Evolutionary conservation across 257 asterid species (phyloP), one percentile per base, ranked within the genome.

Genomic region (Nemophila menziesii): DNA sequence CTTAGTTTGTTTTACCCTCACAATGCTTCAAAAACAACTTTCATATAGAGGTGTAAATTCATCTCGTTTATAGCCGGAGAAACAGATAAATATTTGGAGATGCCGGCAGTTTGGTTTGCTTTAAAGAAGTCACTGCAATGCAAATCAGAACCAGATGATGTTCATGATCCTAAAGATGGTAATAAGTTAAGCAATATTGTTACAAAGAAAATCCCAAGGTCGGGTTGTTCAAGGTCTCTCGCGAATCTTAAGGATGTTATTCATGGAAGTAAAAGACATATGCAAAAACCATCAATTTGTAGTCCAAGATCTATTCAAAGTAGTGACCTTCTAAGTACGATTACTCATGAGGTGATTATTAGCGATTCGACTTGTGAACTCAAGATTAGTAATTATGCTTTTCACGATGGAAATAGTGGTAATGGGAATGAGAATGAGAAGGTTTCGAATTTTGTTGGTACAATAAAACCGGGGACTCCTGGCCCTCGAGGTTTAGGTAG

Each of bases 221-320:
- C 89, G 4, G 95, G 95, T 7, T 87, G 95, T 50, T 87, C 97
- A 5, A 67, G 82, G 63, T 87, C 97, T 3, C 82, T 87, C 13
- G 97, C 95, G 13, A 87, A 83, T 66, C 70, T 80, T 29, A 80
- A 77, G 49, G 93, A 83, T 46, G 97, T 83, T 46, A 77, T 83
- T 43, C 87, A 85, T 20, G 97, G 95, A 38, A 87, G 97, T 78
- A 87, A 87, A 60, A 64, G 97, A 44, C 93, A 82, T 51, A 48
- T 64, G 15, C 93, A 71, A 14, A 75, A 66, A 69, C 86, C 92
- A 2, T 64, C 85, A 21, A 61, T 74, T 18, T 82, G 93, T 37
- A 84, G 95, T 41, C 95, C 97, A 11, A 73, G 95, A 62, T 84
- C 95, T 10, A 80, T 84, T 16, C 92, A 92, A 0, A 83, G 95